phyloP scores from a whole-genome alignment of 2,329 filamentous ascomycete species.

The Monosporascus sp. region DNA sequence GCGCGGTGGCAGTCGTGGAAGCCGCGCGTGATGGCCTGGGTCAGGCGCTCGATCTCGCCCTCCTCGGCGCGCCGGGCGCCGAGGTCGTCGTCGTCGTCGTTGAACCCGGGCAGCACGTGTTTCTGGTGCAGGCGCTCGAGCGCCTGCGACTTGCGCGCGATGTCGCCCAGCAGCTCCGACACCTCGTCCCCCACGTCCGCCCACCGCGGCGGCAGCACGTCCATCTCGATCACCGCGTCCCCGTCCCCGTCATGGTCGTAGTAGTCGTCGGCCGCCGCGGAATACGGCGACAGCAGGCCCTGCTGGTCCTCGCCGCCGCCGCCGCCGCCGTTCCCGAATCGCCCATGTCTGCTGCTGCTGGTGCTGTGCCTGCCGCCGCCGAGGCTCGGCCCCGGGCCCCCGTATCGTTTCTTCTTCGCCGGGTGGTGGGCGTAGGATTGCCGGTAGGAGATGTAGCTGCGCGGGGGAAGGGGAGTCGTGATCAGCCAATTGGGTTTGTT shows the following conservation, averaged over 20 bases:
- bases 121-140: slow-evolving; percentile 95
- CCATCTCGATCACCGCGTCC: slow-evolving; percentile 97
- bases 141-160: slow-evolving; percentile 75
- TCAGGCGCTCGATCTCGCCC: slow-evolving; percentile 81
- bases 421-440: slow-evolving; percentile 97
- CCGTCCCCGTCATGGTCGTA: slow-evolving; percentile 63
- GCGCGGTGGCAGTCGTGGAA: slow-evolving; percentile 89
- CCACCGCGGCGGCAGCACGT: slow-evolving; percentile 90
- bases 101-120: slow-evolving; percentile 92
- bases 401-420: slow-evolving; percentile 72
- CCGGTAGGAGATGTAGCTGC: slow-evolving; percentile 95
- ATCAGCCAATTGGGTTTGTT: neutral
- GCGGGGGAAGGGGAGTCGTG: neutral
- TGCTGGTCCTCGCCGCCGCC: slow-evolving; percentile 52
- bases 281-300: slow-evolving; percentile 69
- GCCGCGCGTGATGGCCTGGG: slow-evolving; percentile 79
- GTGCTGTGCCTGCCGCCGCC: slow-evolving; percentile 38
- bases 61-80: slow-evolving; percentile 71
- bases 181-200: slow-evolving; percentile 94
- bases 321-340: slow-evolving; percentile 44
- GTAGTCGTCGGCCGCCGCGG: slow-evolving; percentile 49
- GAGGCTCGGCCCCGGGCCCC: slow-evolving; percentile 32
- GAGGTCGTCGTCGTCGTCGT: slow-evolving; percentile 39
- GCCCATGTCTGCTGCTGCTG: slow-evolving; percentile 47
- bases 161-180: slow-evolving; percentile 71